phyloP scores from a whole-genome alignment of 2,329 filamentous ascomycete genomes.

The Diplodia intermedia region DNA sequence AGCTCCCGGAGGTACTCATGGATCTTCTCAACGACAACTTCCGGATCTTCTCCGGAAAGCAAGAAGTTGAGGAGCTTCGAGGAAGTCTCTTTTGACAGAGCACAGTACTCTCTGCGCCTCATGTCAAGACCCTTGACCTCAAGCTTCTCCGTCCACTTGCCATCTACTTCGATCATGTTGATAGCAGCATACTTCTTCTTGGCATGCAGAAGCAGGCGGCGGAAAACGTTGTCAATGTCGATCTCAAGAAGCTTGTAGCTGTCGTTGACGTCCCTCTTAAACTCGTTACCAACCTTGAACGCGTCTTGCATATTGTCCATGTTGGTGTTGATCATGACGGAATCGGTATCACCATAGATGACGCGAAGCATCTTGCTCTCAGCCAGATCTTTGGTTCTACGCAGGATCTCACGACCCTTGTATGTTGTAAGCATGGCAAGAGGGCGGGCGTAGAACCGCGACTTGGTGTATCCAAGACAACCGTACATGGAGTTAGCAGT shows the following conservation, averaged over 20 bases:
- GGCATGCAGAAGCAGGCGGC: constrained; percentile 88
- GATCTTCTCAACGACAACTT: constrained; percentile 84
- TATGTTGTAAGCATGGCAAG: constrained; percentile 94
- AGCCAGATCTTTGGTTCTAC: constrained; percentile 93
- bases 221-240: constrained; percentile 97
- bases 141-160: constrained; percentile 90
- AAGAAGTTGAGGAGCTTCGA: constrained; percentile 89
- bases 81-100: constrained; percentile 92
- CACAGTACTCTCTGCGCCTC: constrained; percentile 96
- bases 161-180: constrained; percentile 87
- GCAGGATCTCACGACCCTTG: constrained; percentile 96
- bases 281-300: constrained; percentile 88
- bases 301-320: constrained; percentile 92
- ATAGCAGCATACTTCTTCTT: constrained; percentile 99
- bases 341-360: constrained; percentile 98
- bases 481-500: constrained; percentile 99
- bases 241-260: constrained; percentile 93
- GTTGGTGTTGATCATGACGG: constrained; percentile 99
- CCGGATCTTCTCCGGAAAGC: constrained; percentile 89
- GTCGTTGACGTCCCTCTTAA: constrained; percentile 94
- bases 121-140: constrained; percentile 99
- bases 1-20: constrained; percentile 91
- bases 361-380: constrained; percentile 91
- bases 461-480: constrained; percentile 95
- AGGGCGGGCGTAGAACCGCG: constrained; percentile 94